phyloP scores from a whole-genome alignment of 2,329 filamentous ascomycete species.

The Penicillium nordicum region DNA sequence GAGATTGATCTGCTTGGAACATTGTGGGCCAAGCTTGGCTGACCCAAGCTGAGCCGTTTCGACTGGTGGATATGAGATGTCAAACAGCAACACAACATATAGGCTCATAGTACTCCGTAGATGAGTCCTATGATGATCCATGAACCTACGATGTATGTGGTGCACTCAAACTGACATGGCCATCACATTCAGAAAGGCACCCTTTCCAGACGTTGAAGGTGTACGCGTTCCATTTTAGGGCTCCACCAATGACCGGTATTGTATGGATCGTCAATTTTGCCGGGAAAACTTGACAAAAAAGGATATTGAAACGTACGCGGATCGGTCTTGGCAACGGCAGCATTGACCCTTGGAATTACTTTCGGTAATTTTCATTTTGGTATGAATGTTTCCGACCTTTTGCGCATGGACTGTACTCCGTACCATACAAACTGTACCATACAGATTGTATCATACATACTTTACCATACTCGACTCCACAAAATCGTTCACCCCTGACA shows the following conservation, averaged over 20 bases:
- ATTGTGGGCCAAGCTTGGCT: background rate
- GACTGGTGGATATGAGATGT: background rate
- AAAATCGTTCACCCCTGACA: constrained; percentile 21
- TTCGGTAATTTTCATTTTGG: background rate
- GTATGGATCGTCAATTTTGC: constrained; percentile 22
- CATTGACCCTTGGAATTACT: background rate
- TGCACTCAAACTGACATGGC: background rate
- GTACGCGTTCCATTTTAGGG: constrained; percentile 21
- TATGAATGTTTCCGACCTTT: background rate
- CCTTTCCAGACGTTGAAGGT: constrained; percentile 11
- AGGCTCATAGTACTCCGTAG: background rate
- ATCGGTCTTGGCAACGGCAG: constrained; percentile 23
- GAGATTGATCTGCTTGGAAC: background rate
- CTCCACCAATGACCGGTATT: constrained; percentile 20
- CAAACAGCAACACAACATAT: background rate
- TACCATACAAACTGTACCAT: background rate
- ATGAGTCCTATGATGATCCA: background rate
- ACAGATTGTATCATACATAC: background rate
- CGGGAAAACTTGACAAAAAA: constrained; percentile 7
- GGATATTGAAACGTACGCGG: constrained; percentile 11
- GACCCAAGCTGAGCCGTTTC: background rate
- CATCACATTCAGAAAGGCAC: constrained; percentile 7
- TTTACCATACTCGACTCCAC: constrained; percentile 4
- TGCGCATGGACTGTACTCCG: background rate
- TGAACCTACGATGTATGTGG: background rate